Percentiles rank a stretch among this genome's conserved stretches.
These are phyloP conservation scores for Fusarium sp. DNA, from an alignment of 2,329 filamentous ascomycete genomes.

Conservation along the genomic window DNA sequence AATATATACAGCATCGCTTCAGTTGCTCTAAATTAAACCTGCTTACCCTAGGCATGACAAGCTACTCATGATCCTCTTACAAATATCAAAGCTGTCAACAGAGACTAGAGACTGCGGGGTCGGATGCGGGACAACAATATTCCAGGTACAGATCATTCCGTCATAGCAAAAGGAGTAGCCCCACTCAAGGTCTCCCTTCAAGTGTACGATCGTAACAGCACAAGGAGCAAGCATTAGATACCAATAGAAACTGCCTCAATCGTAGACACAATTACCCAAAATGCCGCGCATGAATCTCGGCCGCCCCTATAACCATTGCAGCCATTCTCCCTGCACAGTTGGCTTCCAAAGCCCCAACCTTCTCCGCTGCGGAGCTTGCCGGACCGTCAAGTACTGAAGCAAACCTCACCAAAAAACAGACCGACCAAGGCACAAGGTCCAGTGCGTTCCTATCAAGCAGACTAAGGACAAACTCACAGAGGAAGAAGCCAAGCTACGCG, in stretches of 20 bases:
- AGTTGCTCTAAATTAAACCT: no score
- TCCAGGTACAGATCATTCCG: not conserved
- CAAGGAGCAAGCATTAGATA: not conserved
- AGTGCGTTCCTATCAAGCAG: not conserved
- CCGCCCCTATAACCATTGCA: conserved; percentile 7
- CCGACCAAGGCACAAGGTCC: conserved; percentile 4
- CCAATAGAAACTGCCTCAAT: not conserved
- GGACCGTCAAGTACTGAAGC: conserved; percentile 12
- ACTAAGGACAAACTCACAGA: not conserved
- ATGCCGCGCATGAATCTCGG: conserved; percentile 22
- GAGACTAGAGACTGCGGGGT: not conserved
- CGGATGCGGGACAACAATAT: not conserved
- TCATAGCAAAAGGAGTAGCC: not conserved
- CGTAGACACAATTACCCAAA: rapidly evolving
- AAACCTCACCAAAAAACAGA: conserved; percentile 6
- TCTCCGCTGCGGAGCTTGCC: conserved; percentile 9
- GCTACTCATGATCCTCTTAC: not conserved
- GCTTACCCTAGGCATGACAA: not conserved
- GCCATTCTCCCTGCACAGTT: not conserved
- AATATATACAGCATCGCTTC: no score
- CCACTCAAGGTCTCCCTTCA: not conserved
- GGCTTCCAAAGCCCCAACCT: not conserved
- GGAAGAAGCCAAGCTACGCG: not conserved
- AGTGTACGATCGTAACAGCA: no score
- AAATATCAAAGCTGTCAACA: not conserved